Conservation (phyloP, 148 eudicot genomes). For the Chenopodium album region DNA sequence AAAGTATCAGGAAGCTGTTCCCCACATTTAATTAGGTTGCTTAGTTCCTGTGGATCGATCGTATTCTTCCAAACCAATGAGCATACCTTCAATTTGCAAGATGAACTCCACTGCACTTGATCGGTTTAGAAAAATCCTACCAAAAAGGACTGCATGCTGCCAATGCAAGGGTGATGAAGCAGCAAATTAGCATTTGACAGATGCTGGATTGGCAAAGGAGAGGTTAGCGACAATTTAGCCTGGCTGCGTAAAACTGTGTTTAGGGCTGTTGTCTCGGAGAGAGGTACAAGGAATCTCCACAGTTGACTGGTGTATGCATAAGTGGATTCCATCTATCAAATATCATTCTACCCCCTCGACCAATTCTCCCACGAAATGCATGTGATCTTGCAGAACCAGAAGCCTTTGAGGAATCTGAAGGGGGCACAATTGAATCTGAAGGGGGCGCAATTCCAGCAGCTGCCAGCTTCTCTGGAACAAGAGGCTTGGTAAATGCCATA, state of each 20-base stretch:
- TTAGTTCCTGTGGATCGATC: not conserved
- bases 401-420: conserved; percentile 45
- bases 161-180: not conserved
- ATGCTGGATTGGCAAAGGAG: not conserved
- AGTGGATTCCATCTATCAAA: conserved; percentile 96
- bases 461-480: conserved; percentile 41
- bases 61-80: not conserved
- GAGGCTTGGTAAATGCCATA: conserved; percentile 50
- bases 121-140: not conserved
- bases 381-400: conserved; percentile 38
- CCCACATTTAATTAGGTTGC: not conserved
- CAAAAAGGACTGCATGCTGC: not conserved
- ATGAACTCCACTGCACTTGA: not conserved
- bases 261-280: conserved; percentile 57
- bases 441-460: conserved; percentile 61
- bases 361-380: conserved; percentile 74
- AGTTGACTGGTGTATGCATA: conserved; percentile 58
- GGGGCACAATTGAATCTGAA: conserved; percentile 55
- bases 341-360: conserved; percentile 88
- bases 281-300: conserved; percentile 50
- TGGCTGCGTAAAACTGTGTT: conserved; percentile 21
- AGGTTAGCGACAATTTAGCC: not conserved
- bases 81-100: not conserved
- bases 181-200: not conserved
- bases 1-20: not conserved